Percentiles rank a stretch among this genome's conserved stretches.
phyloP scores from a whole-genome alignment of 768 basidiomycete species.

The Lactarius sp. region DNA sequence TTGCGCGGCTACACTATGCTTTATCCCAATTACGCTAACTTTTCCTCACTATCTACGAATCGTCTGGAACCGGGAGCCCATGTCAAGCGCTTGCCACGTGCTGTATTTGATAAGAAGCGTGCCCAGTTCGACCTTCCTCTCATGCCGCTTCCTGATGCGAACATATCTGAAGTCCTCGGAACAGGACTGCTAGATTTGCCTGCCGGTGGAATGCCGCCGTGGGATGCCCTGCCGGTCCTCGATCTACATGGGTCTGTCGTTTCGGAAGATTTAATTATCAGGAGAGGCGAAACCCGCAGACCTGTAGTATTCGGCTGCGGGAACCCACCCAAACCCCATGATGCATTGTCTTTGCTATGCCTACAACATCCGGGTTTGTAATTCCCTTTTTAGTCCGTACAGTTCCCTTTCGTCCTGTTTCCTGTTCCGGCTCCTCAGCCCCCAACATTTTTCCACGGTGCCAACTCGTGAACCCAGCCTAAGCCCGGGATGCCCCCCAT shows the following conservation, averaged over 20 bases:
- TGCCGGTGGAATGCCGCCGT: slow-evolving; percentile 44
- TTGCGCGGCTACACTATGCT: slow-evolving; percentile 84
- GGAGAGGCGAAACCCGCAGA: slow-evolving; percentile 33
- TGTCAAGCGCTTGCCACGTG: slow-evolving; percentile 52
- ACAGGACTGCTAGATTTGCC: slow-evolving; percentile 58
- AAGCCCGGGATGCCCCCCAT: not conserved
- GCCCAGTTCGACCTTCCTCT: slow-evolving; percentile 65
- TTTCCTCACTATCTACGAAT: slow-evolving; percentile 80
- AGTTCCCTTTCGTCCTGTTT: not conserved
- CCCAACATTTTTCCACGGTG: not conserved
- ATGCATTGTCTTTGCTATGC: slow-evolving; percentile 29
- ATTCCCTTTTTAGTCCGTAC: not conserved
- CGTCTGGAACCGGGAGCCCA: slow-evolving; percentile 83
- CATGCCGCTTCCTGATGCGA: slow-evolving; percentile 43
- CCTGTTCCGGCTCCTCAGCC: not conserved
- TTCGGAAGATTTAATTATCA: slow-evolving; percentile 33
- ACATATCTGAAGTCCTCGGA: slow-evolving; percentile 24
- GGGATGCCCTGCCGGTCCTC: slow-evolving; percentile 57
- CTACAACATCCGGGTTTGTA: not conserved
- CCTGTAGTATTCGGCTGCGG: slow-evolving; percentile 29
- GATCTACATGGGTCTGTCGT: slow-evolving; percentile 44
- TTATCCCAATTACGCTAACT: slow-evolving; percentile 76
- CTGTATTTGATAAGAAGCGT: slow-evolving; percentile 49
- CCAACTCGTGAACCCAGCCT: not conserved
- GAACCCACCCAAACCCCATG: slow-evolving; percentile 8